These are phyloP conservation scores for Nepenthes alata DNA, from an alignment of 179 eudicot species.

Conservation along the genomic window DNA sequence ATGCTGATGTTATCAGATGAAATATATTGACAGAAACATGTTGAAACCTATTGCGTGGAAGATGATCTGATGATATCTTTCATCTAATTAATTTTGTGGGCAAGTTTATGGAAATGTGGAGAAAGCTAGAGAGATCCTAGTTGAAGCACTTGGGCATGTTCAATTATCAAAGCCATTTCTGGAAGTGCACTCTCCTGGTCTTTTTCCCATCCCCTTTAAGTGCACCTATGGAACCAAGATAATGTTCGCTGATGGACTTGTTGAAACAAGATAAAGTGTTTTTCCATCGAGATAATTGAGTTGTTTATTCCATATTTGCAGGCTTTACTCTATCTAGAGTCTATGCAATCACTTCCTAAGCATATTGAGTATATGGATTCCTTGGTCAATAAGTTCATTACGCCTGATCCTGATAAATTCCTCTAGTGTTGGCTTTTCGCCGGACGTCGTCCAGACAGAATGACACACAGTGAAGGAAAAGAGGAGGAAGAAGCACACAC, in stretches of 20 bases:
- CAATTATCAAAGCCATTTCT: constrained; percentile 74
- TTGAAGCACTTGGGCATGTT: constrained; percentile 55
- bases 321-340: constrained; percentile 78
- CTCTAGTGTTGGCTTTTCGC: too few relatives aligned
- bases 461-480: too few relatives aligned
- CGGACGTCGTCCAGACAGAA: too few relatives aligned
- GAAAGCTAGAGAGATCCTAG: constrained; percentile 74
- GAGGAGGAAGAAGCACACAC: too few relatives aligned
- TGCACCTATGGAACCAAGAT: too few relatives aligned
- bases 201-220: not conserved
- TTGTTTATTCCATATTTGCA: constrained; percentile 19
- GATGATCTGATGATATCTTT: too few relatives aligned
- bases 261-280: too few relatives aligned
- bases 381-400: constrained; percentile 66
- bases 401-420: constrained; percentile 41
- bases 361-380: constrained; percentile 69
- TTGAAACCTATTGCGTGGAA: too few relatives aligned
- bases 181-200: constrained; percentile 50
- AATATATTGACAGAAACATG: too few relatives aligned
- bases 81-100: constrained; percentile 4
- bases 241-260: too few relatives aligned
- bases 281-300: not conserved
- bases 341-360: constrained; percentile 60
- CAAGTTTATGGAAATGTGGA: constrained; percentile 63
- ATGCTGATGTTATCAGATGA: too few relatives aligned